These are phyloP conservation scores for barrel medic (Medicago truncatula) DNA, from an alignment of 306 rosid genomes.

Conservation along the genomic window MtrunA17r5.0-ANR NC_053049.1:43898501-43899000, in stretches of 20 bases:
- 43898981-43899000: not conserved
- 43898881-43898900: not conserved
- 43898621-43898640: conserved; percentile 62
- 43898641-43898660: conserved; percentile 13
- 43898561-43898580: conserved; percentile 90
- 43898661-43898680: not conserved
- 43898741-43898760: not conserved
- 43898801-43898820: conserved; percentile 21
- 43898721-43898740: not conserved
- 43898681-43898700: not conserved
- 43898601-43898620: conserved; percentile 71
- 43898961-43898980: not conserved
- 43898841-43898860: not conserved
- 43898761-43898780: not conserved
- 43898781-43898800: not conserved
- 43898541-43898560: conserved; percentile 85
- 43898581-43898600: conserved; percentile 85
- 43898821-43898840: conserved; percentile 14
- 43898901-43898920: not conserved
- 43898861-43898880: not conserved
- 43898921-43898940: not conserved
- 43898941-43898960: not conserved
- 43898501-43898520: conserved; percentile 64
- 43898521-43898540: conserved; percentile 76
- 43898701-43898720: not conserved